Conservation (phyloP, 208 protist species). For the Wallacemonas rigidus region DNA sequence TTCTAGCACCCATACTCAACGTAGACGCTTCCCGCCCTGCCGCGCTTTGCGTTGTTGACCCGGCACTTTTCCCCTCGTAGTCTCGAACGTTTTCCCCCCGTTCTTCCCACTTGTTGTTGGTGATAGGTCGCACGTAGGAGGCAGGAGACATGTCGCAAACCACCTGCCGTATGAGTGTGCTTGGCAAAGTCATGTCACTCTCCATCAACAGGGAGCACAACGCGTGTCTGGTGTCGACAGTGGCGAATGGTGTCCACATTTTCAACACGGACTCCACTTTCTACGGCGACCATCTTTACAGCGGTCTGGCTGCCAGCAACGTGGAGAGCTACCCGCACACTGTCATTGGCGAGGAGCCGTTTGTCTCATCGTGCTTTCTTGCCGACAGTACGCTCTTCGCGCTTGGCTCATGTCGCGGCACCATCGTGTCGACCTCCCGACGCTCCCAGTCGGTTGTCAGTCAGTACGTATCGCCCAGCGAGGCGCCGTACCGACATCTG, state of each 20-base stretch:
- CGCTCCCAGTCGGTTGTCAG: constrained; percentile 31
- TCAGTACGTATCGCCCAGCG: constrained; percentile 31
- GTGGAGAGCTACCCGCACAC: constrained; percentile 56
- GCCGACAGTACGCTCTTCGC: constrained; percentile 37
- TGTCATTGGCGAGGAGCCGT: constrained; percentile 33
- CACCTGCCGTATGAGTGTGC: constrained; percentile 6
- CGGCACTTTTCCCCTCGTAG: too few species aligned
- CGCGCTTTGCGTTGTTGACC: too few species aligned
- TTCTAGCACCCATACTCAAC: too few species aligned
- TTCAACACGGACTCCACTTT: constrained; percentile 48
- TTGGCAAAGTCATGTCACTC: constrained; percentile 8
- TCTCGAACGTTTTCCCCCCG: too few species aligned
- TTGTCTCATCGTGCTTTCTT: constrained; percentile 52
- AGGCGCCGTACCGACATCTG: constrained; percentile 35
- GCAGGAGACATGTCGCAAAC: constrained; percentile 10
- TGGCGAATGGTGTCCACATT: constrained; percentile 50
- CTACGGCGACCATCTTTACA: constrained; percentile 32
- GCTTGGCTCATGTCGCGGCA: constrained; percentile 38
- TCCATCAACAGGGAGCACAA: constrained; percentile 29
- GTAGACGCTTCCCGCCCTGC: too few species aligned
- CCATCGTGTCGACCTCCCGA: constrained; percentile 39
- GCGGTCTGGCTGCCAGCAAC: constrained; percentile 29
- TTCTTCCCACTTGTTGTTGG: too few species aligned
- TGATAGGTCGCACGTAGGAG: background rate
- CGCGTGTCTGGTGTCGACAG: constrained; percentile 50